A percentile compares a stretch with the other conserved stretches of the same genome.
phyloP scores from a whole-genome alignment of 768 basidiomycete species.

The Amyloporia xantha region DNA sequence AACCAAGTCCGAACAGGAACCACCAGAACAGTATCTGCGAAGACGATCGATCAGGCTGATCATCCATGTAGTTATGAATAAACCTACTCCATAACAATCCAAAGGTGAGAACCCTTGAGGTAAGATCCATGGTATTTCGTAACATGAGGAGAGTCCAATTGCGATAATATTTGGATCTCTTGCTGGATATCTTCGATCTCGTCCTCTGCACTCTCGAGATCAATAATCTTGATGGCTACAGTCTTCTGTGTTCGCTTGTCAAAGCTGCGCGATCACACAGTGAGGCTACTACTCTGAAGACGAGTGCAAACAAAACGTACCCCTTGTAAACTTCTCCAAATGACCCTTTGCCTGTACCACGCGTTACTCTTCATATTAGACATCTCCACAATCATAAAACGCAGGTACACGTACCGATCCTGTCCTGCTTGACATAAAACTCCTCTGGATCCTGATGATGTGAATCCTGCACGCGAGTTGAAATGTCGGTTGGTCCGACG shows the following conservation, averaged over 20 bases:
- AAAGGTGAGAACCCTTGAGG: conserved; percentile 91
- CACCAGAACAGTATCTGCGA: conserved; percentile 89
- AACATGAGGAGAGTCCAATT: conserved; percentile 92
- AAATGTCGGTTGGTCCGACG: neutral
- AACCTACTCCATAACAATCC: conserved; percentile 97
- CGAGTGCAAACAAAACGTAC: conserved; percentile 34
- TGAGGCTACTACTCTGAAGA: neutral
- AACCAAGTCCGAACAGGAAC: conserved; percentile 95
- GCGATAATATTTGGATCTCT: conserved; percentile 96
- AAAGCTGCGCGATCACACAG: conserved; percentile 45
- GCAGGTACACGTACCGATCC: conserved; percentile 61
- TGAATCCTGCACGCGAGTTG: conserved; percentile 41
- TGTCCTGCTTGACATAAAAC: conserved; percentile 93
- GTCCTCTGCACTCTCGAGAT: conserved; percentile 97
- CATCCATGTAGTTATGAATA: neutral
- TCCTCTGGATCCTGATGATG: conserved; percentile 89
- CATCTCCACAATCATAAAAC: neutral
- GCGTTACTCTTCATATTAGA: neutral
- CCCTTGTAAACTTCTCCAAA: conserved; percentile 99
- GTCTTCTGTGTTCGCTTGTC: conserved; percentile 95
- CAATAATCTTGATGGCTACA: conserved; percentile 99
- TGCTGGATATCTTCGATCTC: conserved; percentile 99
- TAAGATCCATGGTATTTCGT: conserved; percentile 98
- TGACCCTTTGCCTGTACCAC: conserved; percentile 83
- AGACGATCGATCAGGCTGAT: conserved; percentile 1